Conservation (phyloP, 805 yeast species). For the Cyberlindnera euphorbiiphila region DNA sequence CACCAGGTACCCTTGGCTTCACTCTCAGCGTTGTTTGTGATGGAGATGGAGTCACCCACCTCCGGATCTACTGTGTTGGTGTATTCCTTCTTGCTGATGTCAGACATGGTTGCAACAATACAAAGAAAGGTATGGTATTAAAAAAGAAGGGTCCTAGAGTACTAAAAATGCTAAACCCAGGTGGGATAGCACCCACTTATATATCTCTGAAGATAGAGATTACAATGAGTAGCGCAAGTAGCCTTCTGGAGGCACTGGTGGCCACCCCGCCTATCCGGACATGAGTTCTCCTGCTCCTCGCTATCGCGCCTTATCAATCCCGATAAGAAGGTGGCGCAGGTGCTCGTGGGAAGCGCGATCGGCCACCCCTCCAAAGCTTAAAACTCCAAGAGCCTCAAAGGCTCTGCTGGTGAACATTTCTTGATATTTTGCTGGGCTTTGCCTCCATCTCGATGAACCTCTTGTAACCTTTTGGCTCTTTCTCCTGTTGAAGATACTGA, state of each 20-base stretch:
- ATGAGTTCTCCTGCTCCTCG: background rate
- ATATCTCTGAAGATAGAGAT: background rate
- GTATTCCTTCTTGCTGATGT: conserved; percentile 22
- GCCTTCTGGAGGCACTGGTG: background rate
- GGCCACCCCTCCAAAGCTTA: too few species aligned
- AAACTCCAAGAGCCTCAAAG: too few species aligned
- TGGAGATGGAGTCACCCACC: conserved; percentile 22
- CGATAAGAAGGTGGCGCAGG: background rate
- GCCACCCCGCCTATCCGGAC: too few species aligned
- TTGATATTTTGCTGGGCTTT: too few species aligned
- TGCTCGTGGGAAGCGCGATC: too few species aligned
- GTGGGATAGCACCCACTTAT: background rate
- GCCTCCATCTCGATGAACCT: too few species aligned
- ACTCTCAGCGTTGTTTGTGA: conserved; percentile 10
- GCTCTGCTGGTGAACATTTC: too few species aligned
- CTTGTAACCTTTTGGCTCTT: too few species aligned
- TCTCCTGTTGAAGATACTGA: too few species aligned
- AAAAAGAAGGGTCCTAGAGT: background rate
- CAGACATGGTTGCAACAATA: conserved; percentile 7
- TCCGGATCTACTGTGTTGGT: conserved; percentile 26
- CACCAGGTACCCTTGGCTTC: conserved; percentile 13
- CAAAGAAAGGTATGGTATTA: background rate
- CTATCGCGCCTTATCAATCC: conserved; percentile 1
- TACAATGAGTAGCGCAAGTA: background rate
- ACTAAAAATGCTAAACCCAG: background rate